Base-by-base conservation (phyloP, 768 basidiomycete genomes). In the Phaeotremella skinneri region DNA sequence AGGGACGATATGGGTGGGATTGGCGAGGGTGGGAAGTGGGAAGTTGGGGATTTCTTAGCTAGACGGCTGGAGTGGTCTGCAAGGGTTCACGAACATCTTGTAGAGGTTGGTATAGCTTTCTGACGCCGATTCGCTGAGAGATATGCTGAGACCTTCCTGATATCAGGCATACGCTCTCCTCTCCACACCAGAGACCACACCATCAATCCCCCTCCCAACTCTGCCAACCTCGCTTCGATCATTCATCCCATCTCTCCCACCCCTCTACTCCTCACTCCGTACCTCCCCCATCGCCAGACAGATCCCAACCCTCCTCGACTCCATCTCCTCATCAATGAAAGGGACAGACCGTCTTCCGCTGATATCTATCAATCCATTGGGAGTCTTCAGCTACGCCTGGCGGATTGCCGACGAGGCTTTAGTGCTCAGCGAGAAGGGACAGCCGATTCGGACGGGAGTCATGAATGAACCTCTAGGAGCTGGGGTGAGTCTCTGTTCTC, bases 351-450 rank as follows among this genome's bases (percentile, higher is more conserved):
- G 63, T 26, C 55, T 73, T 1, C 66, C 69, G 4, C 53, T 73
- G 3, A 39, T 64, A 21, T 27, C 43, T 4, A 29, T 66, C 29
- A 67, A 68, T 55, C 71, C 71, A 5, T 29, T 68, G 16, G 71
- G 71, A 11, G 64, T 65, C 3, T 32, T 73, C 21, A 34, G 49
- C 2, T 70, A 73, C 50, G 68, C 69, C 4, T 73, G 66, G 66
- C 27, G 59, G 16, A 70, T 73, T 47, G 64, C 69, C 2, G 64
- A 71, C 50, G 43, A 63, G 5, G 69, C 70, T 7, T 6, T 69
- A 23, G 41, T n/a, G 7, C 4, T 57, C 1, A 41, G 16, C 1
- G 61, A 65, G 54, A 63, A 42, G 34, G 29, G 39, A 4, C 49
- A 58, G 29, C 55, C 49, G 21, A 37, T 63, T 4, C 59, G 56